Evolutionary conservation across 495 filamentous ascomycete genomes (phyloP), one percentile per base, ranked within the genome.

Genomic region (Acidomyces sp.): DNA sequence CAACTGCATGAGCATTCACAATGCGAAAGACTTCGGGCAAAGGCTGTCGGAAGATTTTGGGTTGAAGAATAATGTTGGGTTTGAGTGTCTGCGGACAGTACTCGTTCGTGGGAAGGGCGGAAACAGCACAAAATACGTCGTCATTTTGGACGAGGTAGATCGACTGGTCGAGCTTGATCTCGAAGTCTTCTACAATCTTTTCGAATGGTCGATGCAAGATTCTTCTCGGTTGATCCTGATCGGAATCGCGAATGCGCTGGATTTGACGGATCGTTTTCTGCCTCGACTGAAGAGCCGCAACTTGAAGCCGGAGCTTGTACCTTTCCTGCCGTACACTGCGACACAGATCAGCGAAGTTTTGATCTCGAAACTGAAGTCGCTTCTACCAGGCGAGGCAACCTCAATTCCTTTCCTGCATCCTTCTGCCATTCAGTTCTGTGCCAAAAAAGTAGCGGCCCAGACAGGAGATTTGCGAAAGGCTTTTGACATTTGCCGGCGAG

Each of bases 1-100:
- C 64, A 99, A 99, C 52, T 99, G 90, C 60, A 93, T 93, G 74
- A 90, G 85, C 59, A 79, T 93, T 59, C 88, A 90, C 49, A 75
- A 70, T 39, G 77, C 85, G 4, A 72, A 73, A 42, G 86, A 92
- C 51, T 70, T 96, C 16, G 92, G 85, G 55, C 67, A 70, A 46
- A 84, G 71, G 26, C 63, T 97, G 20, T 55, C 85, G 23, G 70
- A 76, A 46, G 70, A 78, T 39, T 66, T 83, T 16, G 70, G 73
- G 29, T 62, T 71, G 15, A 68, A 71, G 39, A 68, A 64, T 26
- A 64, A 77, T 26, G 22, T 28, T 10, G 43, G 43, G 12, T 35
- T 43, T 18, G 48, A 46, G 3, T 39, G 38, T 29, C 32, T 51
- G 19, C 36, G 29, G 25, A 13, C 33, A 16, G 37, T 31, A 27